Percentiles rank a stretch among this genome's conserved stretches.
Conservation (phyloP, 2,329 filamentous ascomycete genomes). For the Pseudofabraea citricarpa region DNA sequence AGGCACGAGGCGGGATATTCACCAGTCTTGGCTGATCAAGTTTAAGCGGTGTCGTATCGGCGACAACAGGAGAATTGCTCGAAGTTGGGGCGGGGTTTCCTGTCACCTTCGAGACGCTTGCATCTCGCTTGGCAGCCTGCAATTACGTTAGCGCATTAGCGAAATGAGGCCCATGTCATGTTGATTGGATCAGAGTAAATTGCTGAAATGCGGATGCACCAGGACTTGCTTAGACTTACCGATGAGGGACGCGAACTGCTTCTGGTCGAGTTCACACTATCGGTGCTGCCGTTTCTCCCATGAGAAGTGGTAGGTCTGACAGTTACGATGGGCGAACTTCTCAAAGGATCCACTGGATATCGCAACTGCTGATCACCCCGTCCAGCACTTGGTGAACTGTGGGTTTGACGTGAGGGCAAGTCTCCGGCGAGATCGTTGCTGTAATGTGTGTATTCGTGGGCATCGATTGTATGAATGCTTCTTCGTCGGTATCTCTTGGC, state of each 20-base stretch:
- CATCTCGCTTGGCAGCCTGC: constrained; percentile 57
- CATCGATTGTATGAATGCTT: constrained; percentile 68
- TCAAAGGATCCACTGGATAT: constrained; percentile 26
- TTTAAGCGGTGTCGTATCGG: constrained; percentile 42
- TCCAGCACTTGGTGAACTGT: constrained; percentile 24
- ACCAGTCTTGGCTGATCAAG: constrained; percentile 51
- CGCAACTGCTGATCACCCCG: constrained; percentile 25
- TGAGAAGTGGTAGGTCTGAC: constrained; percentile 22
- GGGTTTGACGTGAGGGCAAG: constrained; percentile 20
- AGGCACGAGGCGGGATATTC: constrained; percentile 56
- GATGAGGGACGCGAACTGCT: constrained; percentile 59
- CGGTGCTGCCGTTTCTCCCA: constrained; percentile 51
- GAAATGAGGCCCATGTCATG: constrained; percentile 15
- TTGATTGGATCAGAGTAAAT: constrained; percentile 27
- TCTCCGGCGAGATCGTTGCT: constrained; percentile 9
- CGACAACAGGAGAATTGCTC: constrained; percentile 17
- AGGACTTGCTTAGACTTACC: constrained; percentile 46
- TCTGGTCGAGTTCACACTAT: constrained; percentile 56
- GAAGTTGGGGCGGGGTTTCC: constrained; percentile 38
- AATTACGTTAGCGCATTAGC: constrained; percentile 40
- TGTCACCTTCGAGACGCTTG: constrained; percentile 35
- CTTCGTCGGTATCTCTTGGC: constrained; percentile 73
- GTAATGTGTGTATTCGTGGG: constrained; percentile 13
- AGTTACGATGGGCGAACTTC: constrained; percentile 25
- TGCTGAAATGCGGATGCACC: constrained; percentile 20